Percentiles rank a stretch among this genome's conserved stretches.
Conservation (phyloP, 2,329 filamentous ascomycete genomes). For the Xylariomycetidae sp. region DNA sequence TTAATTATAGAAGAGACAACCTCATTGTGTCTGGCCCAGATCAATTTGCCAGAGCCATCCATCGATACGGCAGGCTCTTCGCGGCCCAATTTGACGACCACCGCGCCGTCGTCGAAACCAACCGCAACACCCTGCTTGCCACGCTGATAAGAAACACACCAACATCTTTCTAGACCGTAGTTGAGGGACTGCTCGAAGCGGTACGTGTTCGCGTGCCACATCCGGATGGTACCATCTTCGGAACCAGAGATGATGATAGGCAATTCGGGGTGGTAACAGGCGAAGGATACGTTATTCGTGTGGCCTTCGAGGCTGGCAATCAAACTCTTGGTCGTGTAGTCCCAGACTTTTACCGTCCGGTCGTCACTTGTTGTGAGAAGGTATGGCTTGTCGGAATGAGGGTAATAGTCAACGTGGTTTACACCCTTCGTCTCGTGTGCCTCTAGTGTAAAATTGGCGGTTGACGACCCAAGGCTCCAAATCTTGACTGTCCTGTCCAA, state of each 20-base stretch:
- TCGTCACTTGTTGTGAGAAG: slow-evolving; percentile 96
- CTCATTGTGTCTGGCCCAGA: slow-evolving; percentile 94
- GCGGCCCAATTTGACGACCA: slow-evolving; percentile 95
- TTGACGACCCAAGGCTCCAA: slow-evolving; percentile 91
- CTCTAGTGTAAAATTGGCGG: slow-evolving; percentile 93
- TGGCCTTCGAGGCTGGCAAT: slow-evolving; percentile 96
- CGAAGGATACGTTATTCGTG: slow-evolving; percentile 96
- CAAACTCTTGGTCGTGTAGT: slow-evolving; percentile 96
- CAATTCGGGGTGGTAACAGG: slow-evolving; percentile 94
- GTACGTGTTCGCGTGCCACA: slow-evolving; percentile 99
- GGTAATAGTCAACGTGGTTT: slow-evolving; percentile 92
- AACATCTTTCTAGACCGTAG: slow-evolving; percentile 92
- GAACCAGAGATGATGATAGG: slow-evolving; percentile 97
- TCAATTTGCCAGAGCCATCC: slow-evolving; percentile 92
- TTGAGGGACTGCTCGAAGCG: slow-evolving; percentile 91
- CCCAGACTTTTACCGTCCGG: slow-evolving; percentile 96
- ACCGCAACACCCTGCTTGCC: slow-evolving; percentile 92
- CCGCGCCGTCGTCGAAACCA: slow-evolving; percentile 95
- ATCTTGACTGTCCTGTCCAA: slow-evolving; percentile 96
- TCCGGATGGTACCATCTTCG: slow-evolving; percentile 94
- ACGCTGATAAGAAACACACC: slow-evolving; percentile 95
- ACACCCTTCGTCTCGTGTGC: slow-evolving; percentile 97
- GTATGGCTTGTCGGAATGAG: slow-evolving; percentile 73
- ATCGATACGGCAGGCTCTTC: slow-evolving; percentile 98
- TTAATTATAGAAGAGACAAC: slow-evolving; percentile 95